Conservation (phyloP, 2,329 filamentous ascomycete species). For the Aspergillus pseudonomiae region DNA sequence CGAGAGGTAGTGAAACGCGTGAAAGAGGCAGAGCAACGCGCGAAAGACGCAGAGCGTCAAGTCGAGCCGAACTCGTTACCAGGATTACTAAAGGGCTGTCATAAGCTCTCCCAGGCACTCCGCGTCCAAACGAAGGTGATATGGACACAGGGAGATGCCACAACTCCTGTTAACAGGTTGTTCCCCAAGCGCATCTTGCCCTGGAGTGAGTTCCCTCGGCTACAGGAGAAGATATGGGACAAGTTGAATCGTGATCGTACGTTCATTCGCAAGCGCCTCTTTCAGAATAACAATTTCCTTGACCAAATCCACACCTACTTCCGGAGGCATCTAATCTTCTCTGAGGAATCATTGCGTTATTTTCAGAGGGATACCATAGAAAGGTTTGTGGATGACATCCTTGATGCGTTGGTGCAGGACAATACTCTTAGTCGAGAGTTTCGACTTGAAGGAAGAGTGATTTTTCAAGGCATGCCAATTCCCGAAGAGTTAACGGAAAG, state of each 20-base stretch:
- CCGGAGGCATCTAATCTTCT: slow-evolving; percentile 23
- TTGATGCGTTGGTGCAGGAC: background rate
- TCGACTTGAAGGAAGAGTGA: too few relatives aligned
- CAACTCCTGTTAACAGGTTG: slow-evolving; percentile 22
- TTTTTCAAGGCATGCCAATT: too few relatives aligned
- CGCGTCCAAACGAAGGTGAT: slow-evolving; percentile 24
- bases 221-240: slow-evolving; percentile 28
- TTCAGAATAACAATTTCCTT: slow-evolving; percentile 21
- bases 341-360: slow-evolving; percentile 25
- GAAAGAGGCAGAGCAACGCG: slow-evolving; percentile 15
- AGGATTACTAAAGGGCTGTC: slow-evolving; percentile 25
- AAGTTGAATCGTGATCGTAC: slow-evolving; percentile 18
- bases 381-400: slow-evolving; percentile 24
- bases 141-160: slow-evolving; percentile 27
- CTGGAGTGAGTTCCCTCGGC: slow-evolving; percentile 28
- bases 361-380: slow-evolving; percentile 30
- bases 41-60: slow-evolving; percentile 16
- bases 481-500: too few relatives aligned
- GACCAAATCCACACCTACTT: slow-evolving; percentile 20
- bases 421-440: too few relatives aligned
- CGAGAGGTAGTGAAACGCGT: background rate
- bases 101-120: slow-evolving; percentile 27
- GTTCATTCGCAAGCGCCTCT: slow-evolving; percentile 22
- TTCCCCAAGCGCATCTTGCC: slow-evolving; percentile 24
- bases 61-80: slow-evolving; percentile 24